Conservation (phyloP, 169 alveolate species). For the Plasmodium ovale region DNA sequence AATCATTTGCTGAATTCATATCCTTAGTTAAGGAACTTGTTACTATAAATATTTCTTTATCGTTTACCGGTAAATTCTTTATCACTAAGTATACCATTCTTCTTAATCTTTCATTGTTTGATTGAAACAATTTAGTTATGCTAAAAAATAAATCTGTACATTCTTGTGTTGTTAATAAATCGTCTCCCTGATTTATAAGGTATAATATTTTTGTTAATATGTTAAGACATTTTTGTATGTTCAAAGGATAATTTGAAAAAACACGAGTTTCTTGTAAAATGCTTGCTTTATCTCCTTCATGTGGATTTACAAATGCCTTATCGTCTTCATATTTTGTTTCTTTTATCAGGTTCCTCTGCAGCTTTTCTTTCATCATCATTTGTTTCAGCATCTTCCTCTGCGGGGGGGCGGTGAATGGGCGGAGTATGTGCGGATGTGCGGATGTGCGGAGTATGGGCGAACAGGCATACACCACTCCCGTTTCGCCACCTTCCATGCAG, state of each 20-base stretch:
- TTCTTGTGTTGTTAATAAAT: constrained; percentile 91
- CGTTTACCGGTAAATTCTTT: constrained; percentile 93
- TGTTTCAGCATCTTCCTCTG: constrained; percentile 42
- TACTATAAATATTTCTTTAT: constrained; percentile 94
- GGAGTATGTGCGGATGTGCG: no score
- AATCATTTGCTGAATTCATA: constrained; percentile 93
- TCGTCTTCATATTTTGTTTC: constrained; percentile 49
- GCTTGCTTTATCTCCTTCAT: constrained; percentile 87
- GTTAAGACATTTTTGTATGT: constrained; percentile 88
- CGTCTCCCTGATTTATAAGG: constrained; percentile 89
- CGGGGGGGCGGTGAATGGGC: not conserved
- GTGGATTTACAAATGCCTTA: constrained; percentile 64
- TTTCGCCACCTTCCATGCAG: no score
- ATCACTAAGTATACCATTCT: constrained; percentile 93
- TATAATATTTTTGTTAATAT: constrained; percentile 88
- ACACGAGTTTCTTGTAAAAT: constrained; percentile 91
- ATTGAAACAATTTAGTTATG: constrained; percentile 95
- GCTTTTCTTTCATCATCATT: constrained; percentile 47
- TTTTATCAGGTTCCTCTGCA: constrained; percentile 44
- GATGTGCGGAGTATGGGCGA: no score
- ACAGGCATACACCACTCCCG: no score
- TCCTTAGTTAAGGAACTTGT: constrained; percentile 96
- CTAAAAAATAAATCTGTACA: constrained; percentile 94
- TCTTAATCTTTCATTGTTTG: constrained; percentile 91
- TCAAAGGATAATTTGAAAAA: constrained; percentile 90